Evolutionary conservation across 768 basidiomycete species (phyloP).

Genomic region (Hypsizygus marmoreus): DNA sequence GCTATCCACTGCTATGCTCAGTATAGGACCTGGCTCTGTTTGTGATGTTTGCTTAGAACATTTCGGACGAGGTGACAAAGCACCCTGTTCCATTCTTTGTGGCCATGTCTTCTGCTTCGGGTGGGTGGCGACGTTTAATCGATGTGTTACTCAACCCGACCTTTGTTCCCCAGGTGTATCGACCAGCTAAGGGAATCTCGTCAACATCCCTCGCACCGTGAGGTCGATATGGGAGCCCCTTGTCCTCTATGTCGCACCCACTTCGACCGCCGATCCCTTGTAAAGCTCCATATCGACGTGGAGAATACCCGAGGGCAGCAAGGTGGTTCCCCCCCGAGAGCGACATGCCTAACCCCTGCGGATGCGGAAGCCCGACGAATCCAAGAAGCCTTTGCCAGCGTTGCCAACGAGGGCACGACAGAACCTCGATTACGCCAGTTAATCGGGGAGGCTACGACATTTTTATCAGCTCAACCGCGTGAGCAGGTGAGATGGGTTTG

Average conservation of each 20-base stretch:
- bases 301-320: conserved; percentile 32
- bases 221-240: conserved; percentile 11
- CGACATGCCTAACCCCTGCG: conserved; percentile 26
- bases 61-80: conserved; percentile 52
- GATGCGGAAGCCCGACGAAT: conserved; percentile 52
- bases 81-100: conserved; percentile 67
- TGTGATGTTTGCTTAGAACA: conserved; percentile 79
- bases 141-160: conserved; percentile 9
- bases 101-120: conserved; percentile 71
- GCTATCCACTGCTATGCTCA: conserved; percentile 55
- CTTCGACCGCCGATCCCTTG: conserved; percentile 47
- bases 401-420: conserved; percentile 58
- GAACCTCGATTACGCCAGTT: conserved; percentile 50
- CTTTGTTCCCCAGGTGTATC: conserved; percentile 50
- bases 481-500: conserved; percentile 38
- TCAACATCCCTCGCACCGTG: conserved; percentile 15
- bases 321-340: conserved; percentile 7
- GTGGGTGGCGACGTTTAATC: conserved; percentile 27
- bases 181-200: conserved; percentile 42
- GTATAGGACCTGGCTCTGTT: conserved; percentile 60
- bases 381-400: conserved; percentile 51
- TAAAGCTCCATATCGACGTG: conserved; percentile 63
- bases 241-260: conserved; percentile 68
- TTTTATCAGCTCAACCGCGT: conserved; percentile 47
- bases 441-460: conserved; percentile 51